A percentile compares a stretch with the other conserved stretches of the same genome.
Evolutionary conservation across 2,329 filamentous ascomycete species (phyloP).

Genomic region (Trichoderma koningiopsis): DNA sequence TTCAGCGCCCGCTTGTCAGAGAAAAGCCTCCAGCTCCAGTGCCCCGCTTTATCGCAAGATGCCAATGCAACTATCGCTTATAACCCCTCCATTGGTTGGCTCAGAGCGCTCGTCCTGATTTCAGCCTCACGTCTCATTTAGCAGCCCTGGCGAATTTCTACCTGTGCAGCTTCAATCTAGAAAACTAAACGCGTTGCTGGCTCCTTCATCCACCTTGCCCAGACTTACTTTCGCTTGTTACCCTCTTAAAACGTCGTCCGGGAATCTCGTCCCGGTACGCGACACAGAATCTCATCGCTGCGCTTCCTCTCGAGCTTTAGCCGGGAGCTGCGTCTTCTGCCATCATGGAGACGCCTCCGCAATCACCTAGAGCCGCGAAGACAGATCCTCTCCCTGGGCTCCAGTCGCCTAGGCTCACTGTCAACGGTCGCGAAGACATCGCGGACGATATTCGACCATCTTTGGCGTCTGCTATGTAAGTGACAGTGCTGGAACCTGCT

Average conservation of each 20-base stretch:
- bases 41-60: slow-evolving; percentile 1
- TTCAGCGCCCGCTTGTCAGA: not conserved
- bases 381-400: slow-evolving; percentile 25
- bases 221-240: not conserved
- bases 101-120: not conserved
- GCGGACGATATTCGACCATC: slow-evolving; percentile 19
- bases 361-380: slow-evolving; percentile 20
- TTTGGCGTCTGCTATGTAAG: slow-evolving; percentile 42
- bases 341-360: slow-evolving; percentile 31
- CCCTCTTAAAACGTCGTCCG: not conserved
- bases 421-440: slow-evolving; percentile 34
- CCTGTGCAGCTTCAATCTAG: not conserved
- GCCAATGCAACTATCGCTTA: not conserved
- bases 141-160: slow-evolving; percentile 9
- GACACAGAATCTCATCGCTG: not conserved
- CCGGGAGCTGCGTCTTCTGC: not conserved
- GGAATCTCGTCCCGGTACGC: not conserved
- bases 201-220: not conserved
- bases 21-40: not conserved
- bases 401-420: slow-evolving; percentile 37
- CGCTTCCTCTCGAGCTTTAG: not conserved
- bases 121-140: slow-evolving; percentile 18
- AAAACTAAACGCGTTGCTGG: not conserved
- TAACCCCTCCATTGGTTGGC: slow-evolving; percentile 15
- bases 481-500: slow-evolving; percentile 14